These are phyloP conservation scores for Goffeauzyma gilvescens DNA, from an alignment of 768 basidiomycete species.

Conservation along the genomic window DNA sequence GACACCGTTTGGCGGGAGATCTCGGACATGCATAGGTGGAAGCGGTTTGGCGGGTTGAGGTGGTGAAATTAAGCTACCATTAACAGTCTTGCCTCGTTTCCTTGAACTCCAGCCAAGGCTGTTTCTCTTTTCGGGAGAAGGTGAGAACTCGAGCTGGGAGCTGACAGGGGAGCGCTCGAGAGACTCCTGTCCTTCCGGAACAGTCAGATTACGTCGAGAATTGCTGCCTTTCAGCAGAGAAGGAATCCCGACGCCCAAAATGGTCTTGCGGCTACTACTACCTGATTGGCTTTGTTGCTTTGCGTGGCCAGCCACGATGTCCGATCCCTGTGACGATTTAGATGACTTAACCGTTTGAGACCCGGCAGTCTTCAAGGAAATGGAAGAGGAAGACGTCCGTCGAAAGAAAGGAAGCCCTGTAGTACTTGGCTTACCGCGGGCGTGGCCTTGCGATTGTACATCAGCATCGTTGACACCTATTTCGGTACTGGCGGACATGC, in stretches of 20 bases:
- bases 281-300: too few relatives aligned
- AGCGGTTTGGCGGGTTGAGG: constrained; percentile 34
- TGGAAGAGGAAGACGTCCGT: constrained; percentile 26
- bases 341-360: constrained; percentile 10
- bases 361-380: too few relatives aligned
- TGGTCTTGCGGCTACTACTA: constrained; percentile 37
- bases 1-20: constrained; percentile 59
- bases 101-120: constrained; percentile 25
- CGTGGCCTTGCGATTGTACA: too few relatives aligned
- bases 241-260: constrained; percentile 59
- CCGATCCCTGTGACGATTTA: too few relatives aligned
- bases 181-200: neutral
- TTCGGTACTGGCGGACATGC: neutral
- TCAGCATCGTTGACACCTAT: neutral
- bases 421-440: too few relatives aligned
- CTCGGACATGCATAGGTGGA: constrained; percentile 80
- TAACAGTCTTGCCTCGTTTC: constrained; percentile 22
- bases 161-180: neutral
- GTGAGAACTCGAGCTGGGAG: neutral
- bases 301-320: too few relatives aligned
- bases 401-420: constrained; percentile 32
- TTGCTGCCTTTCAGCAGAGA: constrained; percentile 67
- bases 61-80: constrained; percentile 13
- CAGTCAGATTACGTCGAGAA: constrained; percentile 46
- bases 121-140: constrained; percentile 4